Base-by-base conservation (phyloP, 768 basidiomycete species). In the Psilocybe cubensis region DNA sequence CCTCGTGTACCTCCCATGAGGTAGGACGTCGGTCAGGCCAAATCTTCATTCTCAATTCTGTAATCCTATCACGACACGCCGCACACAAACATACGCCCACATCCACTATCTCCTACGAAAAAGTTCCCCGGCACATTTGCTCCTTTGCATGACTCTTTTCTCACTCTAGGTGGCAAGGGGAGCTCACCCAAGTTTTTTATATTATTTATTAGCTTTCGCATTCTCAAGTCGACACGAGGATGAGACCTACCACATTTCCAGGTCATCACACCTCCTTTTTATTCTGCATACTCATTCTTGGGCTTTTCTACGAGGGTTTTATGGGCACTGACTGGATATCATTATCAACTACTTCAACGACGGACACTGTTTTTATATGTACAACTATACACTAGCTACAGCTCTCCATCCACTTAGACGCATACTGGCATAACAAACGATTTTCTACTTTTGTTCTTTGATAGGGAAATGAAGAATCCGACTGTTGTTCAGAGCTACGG, bases 111-210 rank as follows among this genome's bases (percentile, higher is more conserved):
- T n/a, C 35, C 35, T 38, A n/a, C 14, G 35, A 38, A 12, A n/a
- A 11, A 38, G 35, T 1, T 38, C 6, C 35, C 31, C 0, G 14
- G 14, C 31, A 28, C 46, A 12, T 25, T 8, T 51, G 14, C 41
- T 35, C 21, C 5, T 24, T 41, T 14, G 35, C 23, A 40, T 2
- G 24, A 25, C 28, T 25, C 17, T 54, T 52, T 62, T 61, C 50
- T 31, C 42, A 24, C 21, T 57, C 47, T 62, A 21, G 59, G 68
- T 60, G 47, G 56, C n/a, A 40, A 35, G 56, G 62, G 68, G 59
- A 62, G 62, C 59, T 57, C 61, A 60, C 56, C 60, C 61, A 59
- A 65, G 42, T 38, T 41, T 38, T 12, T 28, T 29, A 43, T 52
- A 8, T 4, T 44, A 18, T 31, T 7, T 40, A 52, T 29, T 27